Conservation (phyloP, 768 basidiomycete species). For the Rhodotorula sphaerocarpa region DNA sequence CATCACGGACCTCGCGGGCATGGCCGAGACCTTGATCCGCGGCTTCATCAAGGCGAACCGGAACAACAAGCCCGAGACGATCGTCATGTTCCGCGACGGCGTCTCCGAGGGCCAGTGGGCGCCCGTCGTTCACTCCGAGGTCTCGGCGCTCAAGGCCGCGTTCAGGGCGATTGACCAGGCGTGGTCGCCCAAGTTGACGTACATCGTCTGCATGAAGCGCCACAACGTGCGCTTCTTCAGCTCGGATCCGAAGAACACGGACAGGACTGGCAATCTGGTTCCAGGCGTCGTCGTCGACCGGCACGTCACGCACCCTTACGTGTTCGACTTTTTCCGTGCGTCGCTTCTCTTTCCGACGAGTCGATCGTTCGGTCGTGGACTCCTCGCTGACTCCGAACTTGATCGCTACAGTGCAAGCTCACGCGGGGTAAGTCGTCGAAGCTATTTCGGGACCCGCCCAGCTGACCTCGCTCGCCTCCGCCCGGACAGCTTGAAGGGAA, state of each 20-base stretch:
- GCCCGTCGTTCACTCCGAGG: slow-evolving; percentile 22
- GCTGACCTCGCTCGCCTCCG: not conserved
- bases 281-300: slow-evolving; percentile 29
- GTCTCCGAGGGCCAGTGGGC: slow-evolving; percentile 28
- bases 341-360: too few relatives aligned
- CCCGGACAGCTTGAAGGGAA: slow-evolving; percentile 16
- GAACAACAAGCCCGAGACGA: slow-evolving; percentile 3
- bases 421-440: not conserved
- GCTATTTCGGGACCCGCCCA: not conserved
- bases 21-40: slow-evolving; percentile 5
- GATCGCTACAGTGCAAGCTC: slow-evolving; percentile 29
- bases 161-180: slow-evolving; percentile 15
- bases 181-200: slow-evolving; percentile 26
- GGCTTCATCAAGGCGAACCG: slow-evolving; percentile 5
- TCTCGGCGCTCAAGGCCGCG: slow-evolving; percentile 22
- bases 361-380: too few relatives aligned
- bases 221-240: slow-evolving; percentile 31
- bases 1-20: slow-evolving; percentile 24
- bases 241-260: slow-evolving; percentile 6
- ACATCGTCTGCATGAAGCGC: slow-evolving; percentile 33
- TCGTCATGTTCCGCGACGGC: slow-evolving; percentile 25
- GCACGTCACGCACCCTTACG: slow-evolving; percentile 15
- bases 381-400: too few relatives aligned
- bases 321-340: slow-evolving; percentile 13
- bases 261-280: slow-evolving; percentile 32